These are phyloP conservation scores for Neofusicoccum cordaticola DNA, from an alignment of 2,329 filamentous ascomycete genomes.

Conservation along the genomic window DNA sequence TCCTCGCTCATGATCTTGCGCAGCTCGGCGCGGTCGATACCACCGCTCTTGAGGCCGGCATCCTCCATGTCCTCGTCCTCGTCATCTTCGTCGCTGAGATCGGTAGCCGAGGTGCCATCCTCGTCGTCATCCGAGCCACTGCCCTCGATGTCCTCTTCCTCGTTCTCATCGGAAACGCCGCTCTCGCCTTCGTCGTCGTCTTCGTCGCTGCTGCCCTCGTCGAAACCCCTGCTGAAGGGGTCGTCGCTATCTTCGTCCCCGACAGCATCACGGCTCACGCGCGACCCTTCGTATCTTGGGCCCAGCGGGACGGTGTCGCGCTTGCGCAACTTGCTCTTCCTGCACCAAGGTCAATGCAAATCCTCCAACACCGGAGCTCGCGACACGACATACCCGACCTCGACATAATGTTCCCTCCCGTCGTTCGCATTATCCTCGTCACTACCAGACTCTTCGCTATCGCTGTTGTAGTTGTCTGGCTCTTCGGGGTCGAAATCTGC, in stretches of 20 bases:
- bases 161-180: slow-evolving; percentile 36
- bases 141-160: slow-evolving; percentile 36
- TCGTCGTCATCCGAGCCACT: slow-evolving; percentile 32
- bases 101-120: slow-evolving; percentile 13
- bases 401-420: slow-evolving; percentile 83
- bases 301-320: slow-evolving; percentile 68
- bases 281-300: slow-evolving; percentile 74
- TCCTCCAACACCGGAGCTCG: neutral
- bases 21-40: slow-evolving; percentile 54
- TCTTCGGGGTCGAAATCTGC: slow-evolving; percentile 80
- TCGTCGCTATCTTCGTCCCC: slow-evolving; percentile 55
- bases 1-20: slow-evolving; percentile 66
- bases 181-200: slow-evolving; percentile 45
- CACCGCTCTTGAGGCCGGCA: slow-evolving; percentile 14
- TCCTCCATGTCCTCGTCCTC: slow-evolving; percentile 24
- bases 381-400: slow-evolving; percentile 58
- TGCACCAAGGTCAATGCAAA: slow-evolving; percentile 35
- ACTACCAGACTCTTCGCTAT: slow-evolving; percentile 56
- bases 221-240: slow-evolving; percentile 43
- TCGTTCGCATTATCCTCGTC: slow-evolving; percentile 43
- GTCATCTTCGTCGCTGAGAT: slow-evolving; percentile 26
- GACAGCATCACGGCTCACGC: slow-evolving; percentile 67
- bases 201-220: slow-evolving; percentile 47
- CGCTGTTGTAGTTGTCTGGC: slow-evolving; percentile 53
- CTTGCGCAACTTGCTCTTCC: slow-evolving; percentile 80